Evolutionary conservation across 768 basidiomycete genomes (phyloP).

Genomic region (Scleroderma citrinum): DNA sequence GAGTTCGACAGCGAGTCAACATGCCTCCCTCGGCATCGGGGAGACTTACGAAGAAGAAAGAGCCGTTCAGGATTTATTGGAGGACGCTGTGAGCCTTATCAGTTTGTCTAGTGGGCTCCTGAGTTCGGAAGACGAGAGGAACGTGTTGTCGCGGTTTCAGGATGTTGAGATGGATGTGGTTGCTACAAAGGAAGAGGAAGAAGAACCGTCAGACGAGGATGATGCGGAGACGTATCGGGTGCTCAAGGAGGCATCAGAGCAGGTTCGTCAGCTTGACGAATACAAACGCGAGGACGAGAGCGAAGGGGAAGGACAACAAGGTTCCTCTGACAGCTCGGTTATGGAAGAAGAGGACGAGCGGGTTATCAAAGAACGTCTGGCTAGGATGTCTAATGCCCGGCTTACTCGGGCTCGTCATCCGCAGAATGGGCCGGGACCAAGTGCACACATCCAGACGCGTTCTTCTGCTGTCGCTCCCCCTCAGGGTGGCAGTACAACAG

Average conservation of each 20-base stretch:
- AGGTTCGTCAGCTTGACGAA: neutral
- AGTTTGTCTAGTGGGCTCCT: neutral
- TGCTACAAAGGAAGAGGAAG: too few relatives aligned
- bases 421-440: neutral
- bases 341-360: slow-evolving; percentile 1
- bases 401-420: neutral
- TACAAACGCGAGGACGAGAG: neutral
- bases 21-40: neutral
- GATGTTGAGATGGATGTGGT: slow-evolving; percentile 1
- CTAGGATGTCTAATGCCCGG: slow-evolving; percentile 9
- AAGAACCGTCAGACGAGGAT: slow-evolving; percentile 22
- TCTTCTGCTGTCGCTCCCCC: too few relatives aligned
- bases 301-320: too few relatives aligned
- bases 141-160: slow-evolving; percentile 9
- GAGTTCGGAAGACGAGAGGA: neutral
- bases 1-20: too few relatives aligned
- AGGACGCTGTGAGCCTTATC: neutral
- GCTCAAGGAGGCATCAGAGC: slow-evolving; percentile 4
- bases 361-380: slow-evolving; percentile 10
- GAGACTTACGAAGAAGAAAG: slow-evolving; percentile 17
- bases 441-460: neutral
- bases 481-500: too few relatives aligned
- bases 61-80: slow-evolving; percentile 20
- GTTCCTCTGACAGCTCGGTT: neutral
- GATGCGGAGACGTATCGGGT: slow-evolving; percentile 22